Conservation (phyloP, 2,329 filamentous ascomycete species). For the Teratosphaeriaceae sp. region DNA sequence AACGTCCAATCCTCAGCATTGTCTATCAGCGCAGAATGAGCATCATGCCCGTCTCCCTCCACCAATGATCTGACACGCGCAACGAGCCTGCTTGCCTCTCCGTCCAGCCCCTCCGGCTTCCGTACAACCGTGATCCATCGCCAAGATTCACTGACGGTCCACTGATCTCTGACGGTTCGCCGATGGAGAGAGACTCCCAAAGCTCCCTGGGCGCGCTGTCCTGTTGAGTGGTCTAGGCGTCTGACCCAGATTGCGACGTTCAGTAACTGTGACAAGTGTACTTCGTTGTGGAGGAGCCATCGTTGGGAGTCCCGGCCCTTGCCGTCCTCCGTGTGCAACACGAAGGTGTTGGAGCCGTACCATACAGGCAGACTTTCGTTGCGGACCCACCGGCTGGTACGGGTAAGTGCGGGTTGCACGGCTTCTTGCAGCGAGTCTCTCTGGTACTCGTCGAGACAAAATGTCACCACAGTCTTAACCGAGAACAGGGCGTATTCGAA, state of each 20-base stretch:
- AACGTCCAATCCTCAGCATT: neutral
- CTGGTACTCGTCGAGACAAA: conserved; percentile 25
- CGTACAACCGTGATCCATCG: conserved; percentile 4
- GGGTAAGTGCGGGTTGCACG: conserved; percentile 21
- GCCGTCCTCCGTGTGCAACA: conserved; percentile 24
- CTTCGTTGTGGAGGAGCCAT: conserved; percentile 20
- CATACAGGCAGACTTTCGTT: conserved; percentile 23
- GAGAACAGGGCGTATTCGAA: conserved; percentile 20
- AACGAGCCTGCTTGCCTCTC: neutral
- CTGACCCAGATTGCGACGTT: conserved; percentile 24
- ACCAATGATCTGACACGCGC: neutral
- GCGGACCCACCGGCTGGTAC: conserved; percentile 22
- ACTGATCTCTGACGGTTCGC: neutral
- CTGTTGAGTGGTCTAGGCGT: conserved; percentile 14
- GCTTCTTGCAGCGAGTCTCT: conserved; percentile 20
- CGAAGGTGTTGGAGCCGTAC: conserved; percentile 25
- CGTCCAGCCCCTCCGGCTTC: neutral
- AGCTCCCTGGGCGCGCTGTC: neutral
- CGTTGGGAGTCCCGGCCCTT: conserved; percentile 20
- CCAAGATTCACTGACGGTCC: neutral
- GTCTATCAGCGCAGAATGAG: too few species aligned
- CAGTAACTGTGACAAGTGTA: conserved; percentile 14
- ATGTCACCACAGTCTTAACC: conserved; percentile 21
- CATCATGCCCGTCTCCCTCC: neutral
- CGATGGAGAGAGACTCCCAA: neutral